Conservation (phyloP, 306 rosid species). For the Cicer judaicum region DNA sequence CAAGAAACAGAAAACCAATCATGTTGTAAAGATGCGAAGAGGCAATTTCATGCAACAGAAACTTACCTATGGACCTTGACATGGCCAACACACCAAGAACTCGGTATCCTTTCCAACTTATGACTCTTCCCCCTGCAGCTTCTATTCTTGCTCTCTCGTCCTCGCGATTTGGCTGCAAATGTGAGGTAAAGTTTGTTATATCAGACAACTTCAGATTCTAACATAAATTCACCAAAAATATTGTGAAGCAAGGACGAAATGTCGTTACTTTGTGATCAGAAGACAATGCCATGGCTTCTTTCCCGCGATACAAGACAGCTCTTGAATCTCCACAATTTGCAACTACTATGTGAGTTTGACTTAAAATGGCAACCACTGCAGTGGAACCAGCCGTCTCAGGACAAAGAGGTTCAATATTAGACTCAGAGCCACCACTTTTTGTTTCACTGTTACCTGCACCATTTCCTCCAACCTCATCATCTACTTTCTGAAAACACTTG, state of each 20-base stretch:
- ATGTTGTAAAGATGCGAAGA: neutral
- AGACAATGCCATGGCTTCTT: conserved; percentile 70
- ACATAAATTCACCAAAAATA: conserved; percentile 28
- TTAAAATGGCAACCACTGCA: conserved; percentile 74
- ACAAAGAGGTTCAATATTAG: conserved; percentile 53
- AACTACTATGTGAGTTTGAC: conserved; percentile 63
- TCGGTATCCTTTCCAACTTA: conserved; percentile 80
- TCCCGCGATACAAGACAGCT: conserved; percentile 80
- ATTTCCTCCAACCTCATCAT: conserved; percentile 69
- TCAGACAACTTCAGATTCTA: conserved; percentile 29
- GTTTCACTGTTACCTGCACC: conserved; percentile 31
- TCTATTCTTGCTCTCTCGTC: conserved; percentile 79
- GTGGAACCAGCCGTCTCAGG: conserved; percentile 89
- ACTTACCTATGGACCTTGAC: conserved; percentile 88
- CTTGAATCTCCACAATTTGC: conserved; percentile 90
- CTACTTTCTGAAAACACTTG: conserved; percentile 70
- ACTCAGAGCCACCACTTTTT: conserved; percentile 44
- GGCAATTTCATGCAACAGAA: conserved; percentile 18
- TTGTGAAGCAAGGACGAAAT: conserved; percentile 25
- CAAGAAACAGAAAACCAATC: conserved; percentile 34
- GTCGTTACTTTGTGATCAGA: conserved; percentile 77
- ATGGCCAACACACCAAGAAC: conserved; percentile 86
- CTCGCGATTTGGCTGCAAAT: conserved; percentile 75
- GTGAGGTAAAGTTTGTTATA: conserved; percentile 18
- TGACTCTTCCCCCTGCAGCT: conserved; percentile 87